Evolutionary conservation across 2,329 filamentous ascomycete genomes (phyloP).

Genomic region (Paecilomyces sp.): DNA sequence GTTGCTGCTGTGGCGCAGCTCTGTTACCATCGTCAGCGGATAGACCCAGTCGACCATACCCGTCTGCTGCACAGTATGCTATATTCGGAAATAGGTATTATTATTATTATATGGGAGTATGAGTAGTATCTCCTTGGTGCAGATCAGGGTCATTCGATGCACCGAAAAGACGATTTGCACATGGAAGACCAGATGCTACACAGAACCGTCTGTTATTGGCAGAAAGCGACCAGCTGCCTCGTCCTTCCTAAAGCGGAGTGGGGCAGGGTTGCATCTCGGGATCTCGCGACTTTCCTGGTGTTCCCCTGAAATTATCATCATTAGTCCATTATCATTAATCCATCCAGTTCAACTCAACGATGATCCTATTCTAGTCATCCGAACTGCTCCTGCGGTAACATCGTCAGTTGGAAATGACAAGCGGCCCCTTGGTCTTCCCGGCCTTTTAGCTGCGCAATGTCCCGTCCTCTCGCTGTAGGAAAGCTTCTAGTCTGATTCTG

Average conservation of each 20-base stretch:
- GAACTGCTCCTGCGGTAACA: neutral
- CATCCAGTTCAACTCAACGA: neutral
- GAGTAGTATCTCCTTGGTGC: no score
- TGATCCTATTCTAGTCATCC: neutral
- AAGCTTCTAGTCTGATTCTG: neutral
- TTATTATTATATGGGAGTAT: no score
- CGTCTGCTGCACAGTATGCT: no score
- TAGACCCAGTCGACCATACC: no score
- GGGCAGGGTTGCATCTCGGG: neutral
- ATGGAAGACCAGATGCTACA: neutral
- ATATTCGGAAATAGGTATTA: no score
- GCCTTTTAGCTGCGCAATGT: neutral
- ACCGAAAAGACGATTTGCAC: no score
- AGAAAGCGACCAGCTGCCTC: neutral
- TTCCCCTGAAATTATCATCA: neutral
- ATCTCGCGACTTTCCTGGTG: neutral
- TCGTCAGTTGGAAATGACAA: neutral
- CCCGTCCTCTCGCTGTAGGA: neutral
- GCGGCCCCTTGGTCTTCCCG: neutral
- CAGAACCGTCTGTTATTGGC: neutral
- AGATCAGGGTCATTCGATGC: no score
- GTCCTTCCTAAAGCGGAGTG: neutral
- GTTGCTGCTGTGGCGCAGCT: no score
- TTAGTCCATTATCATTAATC: no score
- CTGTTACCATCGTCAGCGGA: no score